Evolutionary conservation across 208 protist genomes (phyloP).

Genomic region (Angomonas deanei): DNA sequence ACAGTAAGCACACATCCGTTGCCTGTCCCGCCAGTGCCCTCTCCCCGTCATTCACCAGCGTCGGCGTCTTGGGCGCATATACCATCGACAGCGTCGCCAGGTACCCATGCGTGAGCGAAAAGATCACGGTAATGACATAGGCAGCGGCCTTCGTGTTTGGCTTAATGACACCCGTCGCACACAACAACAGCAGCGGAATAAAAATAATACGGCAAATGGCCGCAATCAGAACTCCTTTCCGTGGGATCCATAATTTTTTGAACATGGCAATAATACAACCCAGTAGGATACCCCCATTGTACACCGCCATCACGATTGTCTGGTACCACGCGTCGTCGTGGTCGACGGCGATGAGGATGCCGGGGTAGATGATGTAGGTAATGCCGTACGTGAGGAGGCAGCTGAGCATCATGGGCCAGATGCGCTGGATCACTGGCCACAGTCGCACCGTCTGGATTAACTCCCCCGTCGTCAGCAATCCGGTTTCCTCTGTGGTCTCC

Average conservation of each 20-base stretch:
- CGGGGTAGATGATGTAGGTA: conserved; percentile 80
- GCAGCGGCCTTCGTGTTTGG: conserved; percentile 18
- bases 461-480: conserved; percentile 44
- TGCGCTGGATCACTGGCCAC: conserved; percentile 59
- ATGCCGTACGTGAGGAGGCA: conserved; percentile 54
- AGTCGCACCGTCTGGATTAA: conserved; percentile 51
- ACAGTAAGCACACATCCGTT: conserved; percentile 45
- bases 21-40: conserved; percentile 59
- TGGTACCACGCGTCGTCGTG: conserved; percentile 52
- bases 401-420: conserved; percentile 74
- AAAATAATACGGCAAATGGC: conserved; percentile 46
- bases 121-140: conserved; percentile 44
- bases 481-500: conserved; percentile 4
- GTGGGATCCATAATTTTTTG: conserved; percentile 38
- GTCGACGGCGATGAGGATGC: conserved; percentile 57
- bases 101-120: conserved; percentile 70
- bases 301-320: conserved; percentile 60
- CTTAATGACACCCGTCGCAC: conserved; percentile 47
- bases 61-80: conserved; percentile 48
- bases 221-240: conserved; percentile 25
- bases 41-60: conserved; percentile 40
- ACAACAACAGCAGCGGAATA: conserved; percentile 64
- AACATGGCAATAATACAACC: conserved; percentile 47
- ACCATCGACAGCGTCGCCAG: conserved; percentile 70
- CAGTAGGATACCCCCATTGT: conserved; percentile 57